Evolutionary conservation across 306 rosid genomes (phyloP), one percentile per base, ranked within the genome.

Genomic region (Leucaena leucocephala): DNA sequence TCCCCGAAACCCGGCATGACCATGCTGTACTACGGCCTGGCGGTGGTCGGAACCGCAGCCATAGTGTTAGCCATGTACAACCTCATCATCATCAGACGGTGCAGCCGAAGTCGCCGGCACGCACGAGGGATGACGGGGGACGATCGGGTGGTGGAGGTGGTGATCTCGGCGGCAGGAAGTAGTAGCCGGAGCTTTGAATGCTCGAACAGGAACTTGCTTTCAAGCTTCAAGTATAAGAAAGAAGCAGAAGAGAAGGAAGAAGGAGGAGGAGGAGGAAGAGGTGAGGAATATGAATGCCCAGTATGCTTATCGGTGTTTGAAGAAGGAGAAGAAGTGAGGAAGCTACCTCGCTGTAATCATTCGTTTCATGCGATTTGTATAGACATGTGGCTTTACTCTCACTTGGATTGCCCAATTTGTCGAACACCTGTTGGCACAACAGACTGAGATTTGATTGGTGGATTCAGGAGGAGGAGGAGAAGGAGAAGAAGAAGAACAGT

Each of bases 361-460:
- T 85, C 79, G 1, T 93, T 93, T 63, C 98, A 93, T 27, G 87
- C 89, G 33, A 66, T 62, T 6, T 93, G 98, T 75, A 91, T 93
- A 45, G 97, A 91, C 36, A 91, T 89, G 95, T 93, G 98, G 98
- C 92, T 93, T 11, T 74, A 75, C 81, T 93, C 98, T 64, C 98
- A 91, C 87, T 75, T 74, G 0, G 98, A 93, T 69, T 93, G 97
- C 76, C 98, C 98, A 8, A 78, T 93, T 76, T 93, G 98, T 76
- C 87, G 98, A 9, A 43, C 97, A 8, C 89, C 89, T 15, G 87
- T 76, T 2, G 66, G 42, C 4, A 7, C 68, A 78, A 10, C 36
- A 22, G 64, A 58, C 36, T 22, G 36, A 49, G 55, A 15, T 49
- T 49, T 8, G 27, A 1, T 27, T 83, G 81, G 80, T 43, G 38